These are phyloP conservation scores for Penicillium freii DNA, from an alignment of 2,329 filamentous ascomycete species.

Conservation along the genomic window DNA sequence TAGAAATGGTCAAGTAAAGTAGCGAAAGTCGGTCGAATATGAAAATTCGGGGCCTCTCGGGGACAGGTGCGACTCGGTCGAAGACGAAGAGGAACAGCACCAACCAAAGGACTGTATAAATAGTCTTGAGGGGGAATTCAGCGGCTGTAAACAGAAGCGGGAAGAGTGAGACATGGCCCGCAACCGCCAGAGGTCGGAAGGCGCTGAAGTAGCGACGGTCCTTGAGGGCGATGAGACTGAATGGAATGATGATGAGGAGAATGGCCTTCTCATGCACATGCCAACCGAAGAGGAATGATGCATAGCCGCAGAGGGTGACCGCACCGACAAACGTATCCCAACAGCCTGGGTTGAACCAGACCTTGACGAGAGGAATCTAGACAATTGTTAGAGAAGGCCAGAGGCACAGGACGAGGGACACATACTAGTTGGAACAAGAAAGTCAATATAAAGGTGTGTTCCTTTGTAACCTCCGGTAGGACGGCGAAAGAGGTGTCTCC, in stretches of 20 bases:
- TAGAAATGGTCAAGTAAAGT: slow-evolving; percentile 83
- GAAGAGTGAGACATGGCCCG: slow-evolving; percentile 92
- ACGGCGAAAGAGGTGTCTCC: slow-evolving; percentile 94
- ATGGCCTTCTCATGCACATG: slow-evolving; percentile 98
- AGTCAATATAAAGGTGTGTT: slow-evolving; percentile 77
- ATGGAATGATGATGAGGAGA: slow-evolving; percentile 88
- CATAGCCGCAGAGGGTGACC: slow-evolving; percentile 89
- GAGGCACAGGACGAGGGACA: slow-evolving; percentile 1
- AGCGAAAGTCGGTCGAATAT: slow-evolving; percentile 87
- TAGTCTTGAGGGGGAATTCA: slow-evolving; percentile 90
- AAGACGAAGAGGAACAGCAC: slow-evolving; percentile 81
- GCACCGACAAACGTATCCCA: slow-evolving; percentile 90
- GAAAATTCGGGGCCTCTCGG: slow-evolving; percentile 76
- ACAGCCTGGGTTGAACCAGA: slow-evolving; percentile 76
- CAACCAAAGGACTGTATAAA: slow-evolving; percentile 92
- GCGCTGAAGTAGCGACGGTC: slow-evolving; percentile 88
- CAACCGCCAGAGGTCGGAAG: slow-evolving; percentile 86
- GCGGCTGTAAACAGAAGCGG: slow-evolving; percentile 87
- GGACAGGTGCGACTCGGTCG: slow-evolving; percentile 81
- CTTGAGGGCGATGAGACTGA: slow-evolving; percentile 85
- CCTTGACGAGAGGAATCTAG: slow-evolving; percentile 70
- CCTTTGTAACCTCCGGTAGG: slow-evolving; percentile 78
- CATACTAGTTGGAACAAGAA: slow-evolving; percentile 72
- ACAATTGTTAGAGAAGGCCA: slow-evolving; percentile 15
- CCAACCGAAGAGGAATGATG: slow-evolving; percentile 97